Percentiles rank a stretch among this genome's conserved stretches.
These are phyloP conservation scores for Haplosporangium sp. DNA, from an alignment of 371 early-diverging fungal species.

Conservation along the genomic window DNA sequence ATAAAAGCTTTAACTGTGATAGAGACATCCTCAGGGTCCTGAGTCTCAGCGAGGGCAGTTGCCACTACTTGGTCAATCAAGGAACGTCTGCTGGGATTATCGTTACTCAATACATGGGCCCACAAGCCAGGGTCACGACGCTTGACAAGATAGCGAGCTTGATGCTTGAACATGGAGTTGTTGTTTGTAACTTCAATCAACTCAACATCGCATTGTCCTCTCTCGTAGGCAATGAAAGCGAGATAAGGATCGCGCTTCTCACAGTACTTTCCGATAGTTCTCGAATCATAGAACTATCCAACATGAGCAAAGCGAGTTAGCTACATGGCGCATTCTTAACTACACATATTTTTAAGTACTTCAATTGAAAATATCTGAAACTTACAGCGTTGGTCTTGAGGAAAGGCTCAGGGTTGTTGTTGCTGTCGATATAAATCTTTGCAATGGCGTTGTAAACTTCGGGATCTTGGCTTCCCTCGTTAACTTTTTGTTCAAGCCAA, in stretches of 20 bases:
- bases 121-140: slow-evolving; percentile 90
- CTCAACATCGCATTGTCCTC: slow-evolving; percentile 95
- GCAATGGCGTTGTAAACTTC: slow-evolving; percentile 96
- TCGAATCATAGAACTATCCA: slow-evolving; percentile 65
- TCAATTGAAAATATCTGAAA: not conserved
- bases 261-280: slow-evolving; percentile 95
- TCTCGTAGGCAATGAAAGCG: slow-evolving; percentile 95
- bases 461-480: slow-evolving; percentile 88
- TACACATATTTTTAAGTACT: not conserved
- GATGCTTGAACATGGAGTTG: slow-evolving; percentile 99
- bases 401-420: slow-evolving; percentile 97
- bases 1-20: slow-evolving; percentile 97
- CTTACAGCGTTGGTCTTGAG: slow-evolving; percentile 84
- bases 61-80: slow-evolving; percentile 92
- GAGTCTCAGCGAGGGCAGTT: slow-evolving; percentile 94
- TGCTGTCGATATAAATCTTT: slow-evolving; percentile 98
- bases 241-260: slow-evolving; percentile 98
- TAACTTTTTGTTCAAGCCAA: slow-evolving; percentile 90
- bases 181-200: slow-evolving; percentile 94
- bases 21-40: slow-evolving; percentile 97
- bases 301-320: slow-evolving; percentile 8
- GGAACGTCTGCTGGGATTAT: slow-evolving; percentile 86
- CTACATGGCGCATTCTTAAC: not conserved
- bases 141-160: slow-evolving; percentile 94
- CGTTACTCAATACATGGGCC: slow-evolving; percentile 82